Conservation (phyloP, 257 asterid genomes). For the Vinca minor region DNA sequence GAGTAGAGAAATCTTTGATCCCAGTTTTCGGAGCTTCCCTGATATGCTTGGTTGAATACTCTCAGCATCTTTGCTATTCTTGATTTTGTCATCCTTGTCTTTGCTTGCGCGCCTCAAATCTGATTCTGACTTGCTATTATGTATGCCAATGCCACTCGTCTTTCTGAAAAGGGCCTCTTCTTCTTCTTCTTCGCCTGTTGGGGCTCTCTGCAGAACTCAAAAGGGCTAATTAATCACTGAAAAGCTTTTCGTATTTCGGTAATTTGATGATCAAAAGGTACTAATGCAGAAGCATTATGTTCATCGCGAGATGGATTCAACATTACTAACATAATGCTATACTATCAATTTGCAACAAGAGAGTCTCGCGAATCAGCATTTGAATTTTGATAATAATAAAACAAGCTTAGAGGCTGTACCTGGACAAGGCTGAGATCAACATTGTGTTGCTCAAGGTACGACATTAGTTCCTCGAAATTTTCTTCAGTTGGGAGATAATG, state of each 20-base stretch:
- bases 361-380: no score
- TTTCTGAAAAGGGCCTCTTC: slow-evolving; percentile 22
- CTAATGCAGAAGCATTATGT: no score
- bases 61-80: slow-evolving; percentile 29
- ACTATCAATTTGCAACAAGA: no score
- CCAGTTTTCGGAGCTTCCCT: slow-evolving; percentile 43
- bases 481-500: slow-evolving; percentile 93
- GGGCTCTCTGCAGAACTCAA: slow-evolving; percentile 59
- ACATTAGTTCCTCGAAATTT: slow-evolving; percentile 75
- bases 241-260: no score
- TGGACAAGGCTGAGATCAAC: slow-evolving; percentile 57
- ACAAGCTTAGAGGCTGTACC: slow-evolving; percentile 26
- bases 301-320: no score
- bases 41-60: slow-evolving; percentile 26
- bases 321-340: no score
- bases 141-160: slow-evolving; percentile 27
- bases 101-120: slow-evolving; percentile 21
- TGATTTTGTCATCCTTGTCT: slow-evolving; percentile 13
- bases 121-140: slow-evolving; percentile 41
- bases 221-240: no score
- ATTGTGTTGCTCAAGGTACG: slow-evolving; percentile 45
- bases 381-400: no score
- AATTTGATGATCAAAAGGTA: no score
- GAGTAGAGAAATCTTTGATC: slow-evolving; percentile 45
- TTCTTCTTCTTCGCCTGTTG: slow-evolving; percentile 49